Base-by-base conservation (phyloP, 176 grass and related monocot species). In the Eremochloa ophiuroides region DNA sequence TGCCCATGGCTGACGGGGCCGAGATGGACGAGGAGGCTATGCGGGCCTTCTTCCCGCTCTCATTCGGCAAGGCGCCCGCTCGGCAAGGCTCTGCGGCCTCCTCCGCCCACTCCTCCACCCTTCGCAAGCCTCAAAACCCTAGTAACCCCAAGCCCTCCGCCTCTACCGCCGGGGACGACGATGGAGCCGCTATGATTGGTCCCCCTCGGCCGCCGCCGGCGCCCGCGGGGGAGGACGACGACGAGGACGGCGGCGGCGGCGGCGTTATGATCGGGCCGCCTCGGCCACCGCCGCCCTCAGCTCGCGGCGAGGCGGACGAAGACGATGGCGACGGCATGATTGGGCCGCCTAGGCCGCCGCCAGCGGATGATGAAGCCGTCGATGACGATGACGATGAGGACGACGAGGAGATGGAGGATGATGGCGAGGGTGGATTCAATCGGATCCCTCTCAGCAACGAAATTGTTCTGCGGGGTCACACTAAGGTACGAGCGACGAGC, bases 371-470 rank as follows among this genome's bases (percentile, higher is more conserved):
- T 8, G 78, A 82, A 2, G 55, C 25, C 55, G 55, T 26, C 55
- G 74, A 85, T 14, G 80, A 85, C 0, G 87, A 86, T 0, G 89
- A 69, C 0, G 89, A 77, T 0, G 40, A 77, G 0, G 78, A 89
- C 4, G 91, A 79, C 1, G 75, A 89, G 1, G 87, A 90, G 14
- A 79, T 78, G 83, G 91, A 90, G 2, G 87, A 88, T 33, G 90
- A 88, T 18, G 79, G 71, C 11, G 88, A 93, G 18, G 73, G 64
- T 62, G 76, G 80, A 46, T 85, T 87, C 35, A 82, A 76, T 69
- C 73, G 80, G 66, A 98, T 98, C 80, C 95, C 95, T 73, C 84
- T 93, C 59, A 98, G 86, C 79, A 94, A 98, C 69, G 95, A 98
- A 74, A 89, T 98, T 70, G 92, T 98, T 66, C 84, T 98, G 22